phyloP scores from a whole-genome alignment of 2,329 filamentous ascomycete species.

The Corniculantispora saksenae region DNA sequence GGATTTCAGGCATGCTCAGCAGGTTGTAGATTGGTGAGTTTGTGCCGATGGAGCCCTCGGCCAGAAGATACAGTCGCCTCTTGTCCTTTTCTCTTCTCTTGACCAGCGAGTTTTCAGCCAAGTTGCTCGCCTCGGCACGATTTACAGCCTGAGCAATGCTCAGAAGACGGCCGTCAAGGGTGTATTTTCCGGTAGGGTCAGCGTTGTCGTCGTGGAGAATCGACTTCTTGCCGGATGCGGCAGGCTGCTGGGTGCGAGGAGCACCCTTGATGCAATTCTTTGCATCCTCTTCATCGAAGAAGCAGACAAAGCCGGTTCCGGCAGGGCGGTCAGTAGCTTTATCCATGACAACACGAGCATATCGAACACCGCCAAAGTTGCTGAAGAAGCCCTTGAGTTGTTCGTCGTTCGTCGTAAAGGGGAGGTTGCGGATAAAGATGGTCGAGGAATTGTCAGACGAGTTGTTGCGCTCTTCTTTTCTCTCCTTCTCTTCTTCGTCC shows the following conservation, averaged over 20 bases:
- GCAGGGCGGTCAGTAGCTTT: slow-evolving; percentile 80
- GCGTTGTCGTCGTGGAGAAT: slow-evolving; percentile 83
- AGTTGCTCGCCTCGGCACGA: slow-evolving; percentile 73
- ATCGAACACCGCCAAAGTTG: slow-evolving; percentile 85
- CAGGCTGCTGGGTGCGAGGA: slow-evolving; percentile 57
- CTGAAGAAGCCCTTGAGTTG: slow-evolving; percentile 81
- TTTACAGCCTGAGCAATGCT: slow-evolving; percentile 83
- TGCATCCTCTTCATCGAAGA: slow-evolving; percentile 75
- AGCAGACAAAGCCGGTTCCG: slow-evolving; percentile 94
- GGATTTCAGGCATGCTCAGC: slow-evolving; percentile 76
- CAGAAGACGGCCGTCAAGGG: slow-evolving; percentile 83
- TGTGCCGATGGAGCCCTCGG: slow-evolving; percentile 79
- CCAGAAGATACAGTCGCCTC: slow-evolving; percentile 81
- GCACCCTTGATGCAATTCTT: slow-evolving; percentile 74
- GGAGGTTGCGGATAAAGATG: slow-evolving; percentile 90
- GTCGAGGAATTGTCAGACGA: slow-evolving; percentile 70
- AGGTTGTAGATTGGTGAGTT: slow-evolving; percentile 75
- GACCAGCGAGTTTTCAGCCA: slow-evolving; percentile 69
- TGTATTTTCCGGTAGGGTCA: slow-evolving; percentile 83
- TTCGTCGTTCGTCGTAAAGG: slow-evolving; percentile 84
- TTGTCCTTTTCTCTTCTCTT: slow-evolving; percentile 78
- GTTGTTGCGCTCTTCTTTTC: slow-evolving; percentile 12
- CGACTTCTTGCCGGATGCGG: slow-evolving; percentile 67
- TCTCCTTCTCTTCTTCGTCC: slow-evolving; percentile 42
- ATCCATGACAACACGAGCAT: slow-evolving; percentile 90